Evolutionary conservation across 2,329 filamentous ascomycete species (phyloP).

Genomic region (Achaetomium macrosporum): DNA sequence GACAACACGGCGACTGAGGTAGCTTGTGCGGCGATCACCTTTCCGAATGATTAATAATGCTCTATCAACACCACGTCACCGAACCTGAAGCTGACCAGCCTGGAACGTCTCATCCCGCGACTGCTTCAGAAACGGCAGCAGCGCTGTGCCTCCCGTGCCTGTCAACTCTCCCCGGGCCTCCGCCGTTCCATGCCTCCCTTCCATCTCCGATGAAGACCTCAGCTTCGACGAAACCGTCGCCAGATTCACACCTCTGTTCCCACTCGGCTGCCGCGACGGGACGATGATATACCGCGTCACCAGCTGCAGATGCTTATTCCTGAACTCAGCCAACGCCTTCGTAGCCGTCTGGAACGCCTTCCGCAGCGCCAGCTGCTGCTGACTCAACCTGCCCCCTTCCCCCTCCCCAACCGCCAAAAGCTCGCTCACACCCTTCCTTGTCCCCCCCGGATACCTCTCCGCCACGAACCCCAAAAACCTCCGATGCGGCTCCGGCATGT

Average conservation of each 20-base stretch:
- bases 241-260: slow-evolving; percentile 33
- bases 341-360: slow-evolving; percentile 64
- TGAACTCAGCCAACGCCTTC: slow-evolving; percentile 66
- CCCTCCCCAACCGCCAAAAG: slow-evolving; percentile 43
- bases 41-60: too few species aligned
- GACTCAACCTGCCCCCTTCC: not conserved
- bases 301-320: slow-evolving; percentile 84
- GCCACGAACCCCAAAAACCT: slow-evolving; percentile 66
- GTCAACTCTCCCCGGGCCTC: slow-evolving; percentile 46
- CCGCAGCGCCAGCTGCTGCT: slow-evolving; percentile 40
- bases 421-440: slow-evolving; percentile 49
- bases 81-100: slow-evolving; percentile 28
- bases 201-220: slow-evolving; percentile 27
- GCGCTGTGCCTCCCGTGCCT: slow-evolving; percentile 79
- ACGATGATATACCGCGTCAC: slow-evolving; percentile 87
- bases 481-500: slow-evolving; percentile 84
- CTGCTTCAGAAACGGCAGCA: slow-evolving; percentile 87
- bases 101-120: slow-evolving; percentile 71
- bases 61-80: not conserved
- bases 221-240: slow-evolving; percentile 38
- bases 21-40: too few species aligned
- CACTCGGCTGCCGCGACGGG: slow-evolving; percentile 49
- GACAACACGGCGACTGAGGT: too few species aligned
- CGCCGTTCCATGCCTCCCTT: not conserved
- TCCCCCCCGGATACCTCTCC: slow-evolving; percentile 46